Percentiles rank a stretch among this genome's conserved stretches.
These are phyloP conservation scores for Colletotrichum sp. DNA, from an alignment of 2,329 filamentous ascomycete species.

Conservation along the genomic window DNA sequence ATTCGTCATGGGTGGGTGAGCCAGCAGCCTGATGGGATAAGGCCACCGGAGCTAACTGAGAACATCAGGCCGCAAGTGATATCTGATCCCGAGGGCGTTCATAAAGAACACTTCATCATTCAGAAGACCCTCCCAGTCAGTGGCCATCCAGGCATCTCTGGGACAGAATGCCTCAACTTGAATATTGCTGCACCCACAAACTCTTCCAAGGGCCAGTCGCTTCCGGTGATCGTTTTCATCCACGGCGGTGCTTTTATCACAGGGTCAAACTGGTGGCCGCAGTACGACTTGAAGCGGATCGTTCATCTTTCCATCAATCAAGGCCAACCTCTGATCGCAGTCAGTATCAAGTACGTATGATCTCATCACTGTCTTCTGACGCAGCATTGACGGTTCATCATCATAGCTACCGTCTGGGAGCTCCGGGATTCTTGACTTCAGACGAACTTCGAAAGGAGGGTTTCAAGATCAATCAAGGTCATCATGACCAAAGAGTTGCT, in stretches of 20 bases:
- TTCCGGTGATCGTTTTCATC: constrained; percentile 58
- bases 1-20: constrained; percentile 37
- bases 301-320: constrained; percentile 48
- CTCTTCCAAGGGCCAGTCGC: constrained; percentile 27
- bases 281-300: constrained; percentile 51
- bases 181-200: constrained; percentile 51
- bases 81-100: constrained; percentile 41
- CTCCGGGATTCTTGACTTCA: constrained; percentile 52
- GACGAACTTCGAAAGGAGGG: constrained; percentile 49
- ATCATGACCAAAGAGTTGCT: constrained; percentile 41
- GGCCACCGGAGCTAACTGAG: not conserved
- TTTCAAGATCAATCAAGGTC: constrained; percentile 47
- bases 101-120: constrained; percentile 52
- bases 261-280: constrained; percentile 57
- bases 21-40: not conserved
- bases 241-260: constrained; percentile 57
- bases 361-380: not conserved
- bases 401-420: constrained; percentile 49
- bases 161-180: constrained; percentile 55
- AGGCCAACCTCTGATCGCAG: constrained; percentile 50
- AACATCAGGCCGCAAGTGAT: constrained; percentile 38
- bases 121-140: constrained; percentile 49
- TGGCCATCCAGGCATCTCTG: constrained; percentile 43
- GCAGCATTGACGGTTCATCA: not conserved
- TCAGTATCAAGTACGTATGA: constrained; percentile 46